Conservation (phyloP, 208 protist species). For the Willaertia magna region DNA sequence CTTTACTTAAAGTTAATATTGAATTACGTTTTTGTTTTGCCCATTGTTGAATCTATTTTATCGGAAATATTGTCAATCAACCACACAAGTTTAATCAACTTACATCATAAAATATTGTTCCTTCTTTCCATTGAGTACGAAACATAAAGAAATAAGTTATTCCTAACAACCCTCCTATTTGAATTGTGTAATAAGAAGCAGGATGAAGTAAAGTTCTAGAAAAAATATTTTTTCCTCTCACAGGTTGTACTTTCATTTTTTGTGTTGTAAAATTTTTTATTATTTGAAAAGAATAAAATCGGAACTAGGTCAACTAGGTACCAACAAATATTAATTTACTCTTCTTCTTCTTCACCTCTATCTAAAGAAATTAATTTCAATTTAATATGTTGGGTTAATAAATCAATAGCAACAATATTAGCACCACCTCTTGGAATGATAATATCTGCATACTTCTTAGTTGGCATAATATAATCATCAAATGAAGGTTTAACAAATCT, state of each 20-base stretch:
- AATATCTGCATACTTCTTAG: constrained; percentile 56
- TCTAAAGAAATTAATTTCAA: not conserved
- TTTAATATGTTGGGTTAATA: constrained; percentile 52
- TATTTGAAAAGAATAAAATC: too few species aligned
- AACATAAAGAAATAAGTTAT: not conserved
- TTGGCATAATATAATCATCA: constrained; percentile 54
- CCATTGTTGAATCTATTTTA: not conserved
- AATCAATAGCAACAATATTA: constrained; percentile 58
- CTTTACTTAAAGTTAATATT: not conserved
- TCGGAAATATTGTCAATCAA: too few species aligned
- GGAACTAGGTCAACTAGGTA: too few species aligned
- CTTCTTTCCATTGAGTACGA: not conserved
- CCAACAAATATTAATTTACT: too few species aligned
- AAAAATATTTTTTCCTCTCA: not conserved
- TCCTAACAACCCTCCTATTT: not conserved
- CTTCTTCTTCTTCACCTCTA: not conserved
- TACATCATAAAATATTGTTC: not conserved
- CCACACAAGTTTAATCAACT: not conserved
- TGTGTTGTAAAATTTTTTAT: not conserved
- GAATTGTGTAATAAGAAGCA: not conserved
- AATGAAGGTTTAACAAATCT: constrained; percentile 67
- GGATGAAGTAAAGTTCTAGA: not conserved
- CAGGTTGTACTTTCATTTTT: not conserved
- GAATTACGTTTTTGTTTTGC: not conserved
- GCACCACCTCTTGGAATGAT: constrained; percentile 65